Conservation (phyloP, 345 rosid species). For the Populus simonii region DNA sequence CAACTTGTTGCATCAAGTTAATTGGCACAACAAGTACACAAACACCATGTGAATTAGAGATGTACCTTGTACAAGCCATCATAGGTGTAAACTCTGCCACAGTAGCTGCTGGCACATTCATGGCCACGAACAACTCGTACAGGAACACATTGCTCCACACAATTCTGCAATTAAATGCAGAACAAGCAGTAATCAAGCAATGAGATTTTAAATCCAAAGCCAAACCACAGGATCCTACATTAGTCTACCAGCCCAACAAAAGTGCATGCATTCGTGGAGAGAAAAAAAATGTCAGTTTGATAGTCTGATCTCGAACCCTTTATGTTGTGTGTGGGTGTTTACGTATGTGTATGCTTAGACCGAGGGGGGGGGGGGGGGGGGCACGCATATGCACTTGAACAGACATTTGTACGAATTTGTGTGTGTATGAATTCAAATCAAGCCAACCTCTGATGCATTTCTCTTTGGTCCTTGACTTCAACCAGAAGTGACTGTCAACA, state of each 20-base stretch:
- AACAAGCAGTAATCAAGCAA: neutral
- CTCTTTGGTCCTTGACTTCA: no score
- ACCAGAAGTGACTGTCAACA: no score
- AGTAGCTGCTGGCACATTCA: constrained; percentile 56
- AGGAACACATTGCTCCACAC: constrained; percentile 54
- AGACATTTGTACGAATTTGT: no score
- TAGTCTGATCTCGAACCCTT: neutral
- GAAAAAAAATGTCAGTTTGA: neutral
- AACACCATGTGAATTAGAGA: neutral
- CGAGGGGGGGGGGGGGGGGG: no score
- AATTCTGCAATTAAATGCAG: constrained; percentile 53
- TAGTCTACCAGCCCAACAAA: neutral
- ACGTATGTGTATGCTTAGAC: no score
- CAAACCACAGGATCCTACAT: neutral
- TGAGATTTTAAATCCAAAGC: neutral
- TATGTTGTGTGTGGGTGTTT: no score
- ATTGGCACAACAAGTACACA: neutral
- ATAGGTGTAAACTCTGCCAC: constrained; percentile 71
- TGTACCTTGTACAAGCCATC: constrained; percentile 90
- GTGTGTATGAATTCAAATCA: no score
- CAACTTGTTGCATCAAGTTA: neutral
- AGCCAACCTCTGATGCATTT: no score
- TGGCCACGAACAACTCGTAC: constrained; percentile 93
- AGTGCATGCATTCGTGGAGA: neutral
- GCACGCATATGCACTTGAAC: no score